A percentile compares a stretch with the other conserved stretches of the same genome.
Evolutionary conservation across 345 rosid species (phyloP).

Genomic region (Noccaea bulbosa): DNA sequence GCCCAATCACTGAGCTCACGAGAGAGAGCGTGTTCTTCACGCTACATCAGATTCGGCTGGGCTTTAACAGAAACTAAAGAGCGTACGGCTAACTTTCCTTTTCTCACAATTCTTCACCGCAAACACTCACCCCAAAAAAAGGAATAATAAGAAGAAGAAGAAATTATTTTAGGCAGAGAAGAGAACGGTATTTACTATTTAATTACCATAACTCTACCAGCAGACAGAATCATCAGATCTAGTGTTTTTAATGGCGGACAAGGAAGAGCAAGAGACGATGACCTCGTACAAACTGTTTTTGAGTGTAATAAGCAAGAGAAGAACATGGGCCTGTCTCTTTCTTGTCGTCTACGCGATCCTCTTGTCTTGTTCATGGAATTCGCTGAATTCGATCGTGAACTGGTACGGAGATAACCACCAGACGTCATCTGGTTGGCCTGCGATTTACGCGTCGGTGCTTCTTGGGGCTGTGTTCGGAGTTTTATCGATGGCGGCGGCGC

Average conservation of each 20-base stretch:
- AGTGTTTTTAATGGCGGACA: conserved; percentile 39
- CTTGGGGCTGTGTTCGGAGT: conserved; percentile 79
- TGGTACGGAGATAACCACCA: conserved; percentile 59
- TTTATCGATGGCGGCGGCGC: conserved; percentile 86
- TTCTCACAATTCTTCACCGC: conserved; percentile 42
- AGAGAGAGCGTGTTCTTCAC: conserved; percentile 26
- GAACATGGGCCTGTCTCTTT: conserved; percentile 88
- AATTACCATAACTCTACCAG: conserved; percentile 19
- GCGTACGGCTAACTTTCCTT: conserved; percentile 41
- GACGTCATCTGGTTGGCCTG: conserved; percentile 70
- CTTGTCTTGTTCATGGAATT: conserved; percentile 79
- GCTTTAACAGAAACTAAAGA: conserved; percentile 11
- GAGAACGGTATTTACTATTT: conserved; percentile 22
- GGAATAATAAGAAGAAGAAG: conserved; percentile 21
- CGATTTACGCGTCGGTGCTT: conserved; percentile 85
- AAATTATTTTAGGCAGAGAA: neutral
- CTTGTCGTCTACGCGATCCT: conserved; percentile 74
- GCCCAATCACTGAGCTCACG: conserved; percentile 3
- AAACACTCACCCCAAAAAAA: conserved; percentile 21
- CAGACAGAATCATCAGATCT: conserved; percentile 39
- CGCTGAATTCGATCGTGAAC: conserved; percentile 66
- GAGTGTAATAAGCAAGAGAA: conserved; percentile 82
- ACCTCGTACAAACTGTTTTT: conserved; percentile 58
- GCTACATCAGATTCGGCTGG: conserved; percentile 18
- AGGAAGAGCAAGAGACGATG: conserved; percentile 49